These are phyloP conservation scores for Cyclospora cayetanensis DNA, from an alignment of 169 alveolate species.

Conservation along the genomic window DNA sequence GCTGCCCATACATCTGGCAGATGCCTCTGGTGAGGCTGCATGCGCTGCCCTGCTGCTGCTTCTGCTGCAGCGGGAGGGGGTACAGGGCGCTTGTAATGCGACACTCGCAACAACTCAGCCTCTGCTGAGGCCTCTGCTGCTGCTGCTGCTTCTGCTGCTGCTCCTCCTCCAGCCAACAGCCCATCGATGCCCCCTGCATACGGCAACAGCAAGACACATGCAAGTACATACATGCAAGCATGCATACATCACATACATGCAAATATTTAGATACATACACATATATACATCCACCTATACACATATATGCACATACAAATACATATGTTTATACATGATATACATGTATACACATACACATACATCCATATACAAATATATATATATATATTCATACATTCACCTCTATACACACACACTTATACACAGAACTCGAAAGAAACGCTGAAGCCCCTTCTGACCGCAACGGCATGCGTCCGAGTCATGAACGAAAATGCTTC, in stretches of 20 bases:
- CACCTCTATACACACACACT: background rate
- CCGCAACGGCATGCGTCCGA: too few relatives aligned
- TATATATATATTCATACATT: too few relatives aligned
- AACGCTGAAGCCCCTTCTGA: background rate
- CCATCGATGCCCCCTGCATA: background rate
- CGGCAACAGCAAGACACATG: background rate
- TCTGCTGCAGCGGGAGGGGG: background rate
- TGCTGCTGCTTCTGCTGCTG: conserved; percentile 26
- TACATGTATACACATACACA: too few relatives aligned
- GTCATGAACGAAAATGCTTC: too few relatives aligned
- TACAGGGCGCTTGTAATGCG: background rate
- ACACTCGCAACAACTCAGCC: background rate
- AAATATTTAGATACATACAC: too few relatives aligned
- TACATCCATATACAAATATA: too few relatives aligned
- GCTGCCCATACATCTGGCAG: background rate
- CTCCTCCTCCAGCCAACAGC: background rate
- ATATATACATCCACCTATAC: too few relatives aligned
- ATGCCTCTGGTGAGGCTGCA: background rate
- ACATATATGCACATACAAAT: too few relatives aligned
- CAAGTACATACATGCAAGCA: too few relatives aligned
- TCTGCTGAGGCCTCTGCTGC: conserved; percentile 4
- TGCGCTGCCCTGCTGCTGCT: background rate
- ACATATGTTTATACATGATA: too few relatives aligned
- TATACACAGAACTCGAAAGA: background rate
- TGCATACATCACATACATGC: too few relatives aligned